These are phyloP conservation scores for Alnus glutinosa DNA, from an alignment of 306 rosid species.

Conservation along the genomic window DNA sequence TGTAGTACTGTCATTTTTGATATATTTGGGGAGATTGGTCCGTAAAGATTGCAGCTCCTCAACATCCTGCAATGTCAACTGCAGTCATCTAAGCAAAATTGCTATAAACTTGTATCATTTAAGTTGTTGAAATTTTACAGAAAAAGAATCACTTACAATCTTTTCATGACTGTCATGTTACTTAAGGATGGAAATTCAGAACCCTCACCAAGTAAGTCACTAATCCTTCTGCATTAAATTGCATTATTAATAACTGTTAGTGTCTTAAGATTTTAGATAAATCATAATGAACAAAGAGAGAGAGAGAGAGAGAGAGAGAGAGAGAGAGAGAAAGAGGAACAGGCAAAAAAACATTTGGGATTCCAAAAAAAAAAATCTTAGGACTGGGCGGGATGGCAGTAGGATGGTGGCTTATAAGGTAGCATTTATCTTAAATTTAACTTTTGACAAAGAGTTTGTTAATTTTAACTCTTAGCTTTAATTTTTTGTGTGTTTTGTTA, in stretches of 20 bases:
- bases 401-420: too few relatives aligned
- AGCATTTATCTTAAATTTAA: too few relatives aligned
- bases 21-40: conserved; percentile 21
- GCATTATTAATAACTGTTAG: neutral
- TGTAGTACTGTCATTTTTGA: neutral
- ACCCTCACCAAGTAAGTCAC: conserved; percentile 24
- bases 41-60: conserved; percentile 28
- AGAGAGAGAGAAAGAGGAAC: too few relatives aligned
- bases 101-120: neutral
- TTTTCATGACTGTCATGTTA: conserved; percentile 6
- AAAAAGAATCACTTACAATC: conserved; percentile 20
- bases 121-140: neutral
- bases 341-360: too few relatives aligned
- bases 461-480: too few relatives aligned
- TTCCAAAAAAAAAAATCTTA: too few relatives aligned
- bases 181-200: conserved; percentile 17
- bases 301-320: too few relatives aligned
- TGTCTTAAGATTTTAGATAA: too few relatives aligned
- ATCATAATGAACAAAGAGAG: too few relatives aligned
- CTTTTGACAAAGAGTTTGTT: too few relatives aligned
- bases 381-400: too few relatives aligned
- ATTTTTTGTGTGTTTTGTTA: too few relatives aligned
- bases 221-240: conserved; percentile 31
- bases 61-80: conserved; percentile 22
- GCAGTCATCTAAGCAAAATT: neutral